phyloP scores from a whole-genome alignment of 805 yeast genomes.

The Cyberlindnera euphorbiae region DNA sequence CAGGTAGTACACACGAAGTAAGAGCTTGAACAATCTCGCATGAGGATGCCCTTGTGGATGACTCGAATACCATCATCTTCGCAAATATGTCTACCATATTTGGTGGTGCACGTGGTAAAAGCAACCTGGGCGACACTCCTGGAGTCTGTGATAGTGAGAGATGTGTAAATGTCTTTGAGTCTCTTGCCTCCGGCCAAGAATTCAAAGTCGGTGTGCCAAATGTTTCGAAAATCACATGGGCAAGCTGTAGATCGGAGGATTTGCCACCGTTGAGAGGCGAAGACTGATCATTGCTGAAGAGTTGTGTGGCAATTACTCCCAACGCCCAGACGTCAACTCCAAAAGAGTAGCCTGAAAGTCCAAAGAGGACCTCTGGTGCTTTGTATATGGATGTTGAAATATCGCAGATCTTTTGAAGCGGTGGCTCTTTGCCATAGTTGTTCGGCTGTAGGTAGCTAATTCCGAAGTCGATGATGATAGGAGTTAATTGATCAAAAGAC shows the following conservation, averaged over 20 bases:
- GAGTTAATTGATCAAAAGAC: constrained; percentile 21
- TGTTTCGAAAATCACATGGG: constrained; percentile 45
- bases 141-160: constrained; percentile 9
- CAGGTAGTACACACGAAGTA: too few relatives aligned
- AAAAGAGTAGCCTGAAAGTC: constrained; percentile 46
- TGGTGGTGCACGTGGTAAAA: constrained; percentile 33
- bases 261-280: constrained; percentile 36
- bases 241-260: constrained; percentile 52
- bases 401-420: constrained; percentile 41
- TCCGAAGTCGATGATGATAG: constrained; percentile 40
- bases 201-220: constrained; percentile 61
- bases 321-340: constrained; percentile 70
- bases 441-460: constrained; percentile 36
- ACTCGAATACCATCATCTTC: constrained; percentile 41
- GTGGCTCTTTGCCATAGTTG: constrained; percentile 58
- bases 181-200: constrained; percentile 39
- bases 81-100: constrained; percentile 29
- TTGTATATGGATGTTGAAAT: constrained; percentile 62
- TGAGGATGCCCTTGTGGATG: constrained; percentile 22
- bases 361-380: constrained; percentile 71
- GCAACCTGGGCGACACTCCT: constrained; percentile 14
- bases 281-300: constrained; percentile 38
- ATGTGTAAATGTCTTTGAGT: constrained; percentile 29
- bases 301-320: constrained; percentile 55
- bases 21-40: too few relatives aligned